Evolutionary conservation across 768 basidiomycete genomes (phyloP).

Genomic region (Macrolepiota albuminosa): DNA sequence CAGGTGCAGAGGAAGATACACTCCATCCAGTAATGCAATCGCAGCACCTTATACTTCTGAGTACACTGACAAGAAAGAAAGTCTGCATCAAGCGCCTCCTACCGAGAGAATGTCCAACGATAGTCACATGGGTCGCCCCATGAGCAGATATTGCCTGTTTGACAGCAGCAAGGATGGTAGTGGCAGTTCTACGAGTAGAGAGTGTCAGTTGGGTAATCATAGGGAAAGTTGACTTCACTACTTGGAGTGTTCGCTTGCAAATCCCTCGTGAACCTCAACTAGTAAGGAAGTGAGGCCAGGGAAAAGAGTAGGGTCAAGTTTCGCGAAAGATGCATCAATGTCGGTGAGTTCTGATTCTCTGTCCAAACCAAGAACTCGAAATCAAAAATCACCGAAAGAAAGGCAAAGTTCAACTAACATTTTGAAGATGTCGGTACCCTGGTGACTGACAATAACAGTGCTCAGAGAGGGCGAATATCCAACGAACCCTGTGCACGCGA

Average conservation of each 20-base stretch:
- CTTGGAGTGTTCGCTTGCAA: constrained; percentile 37
- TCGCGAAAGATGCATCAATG: constrained; percentile 24
- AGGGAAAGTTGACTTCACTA: constrained; percentile 12
- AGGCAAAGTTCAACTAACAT: constrained; percentile 22
- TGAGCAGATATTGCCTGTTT: constrained; percentile 28
- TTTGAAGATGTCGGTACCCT: constrained; percentile 34
- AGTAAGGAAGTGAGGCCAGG: constrained; percentile 34
- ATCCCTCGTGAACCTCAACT: constrained; percentile 41
- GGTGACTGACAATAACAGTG: constrained; percentile 38
- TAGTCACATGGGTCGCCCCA: constrained; percentile 31
- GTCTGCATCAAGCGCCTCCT: neutral
- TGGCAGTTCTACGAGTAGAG: constrained; percentile 31
- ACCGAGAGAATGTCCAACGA: constrained; percentile 46
- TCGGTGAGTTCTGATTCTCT: constrained; percentile 38
- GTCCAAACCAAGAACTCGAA: neutral
- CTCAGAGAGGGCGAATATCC: constrained; percentile 27
- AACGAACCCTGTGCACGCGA: constrained; percentile 13
- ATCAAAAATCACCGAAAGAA: neutral
- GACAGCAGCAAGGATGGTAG: constrained; percentile 37
- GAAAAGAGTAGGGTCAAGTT: constrained; percentile 35
- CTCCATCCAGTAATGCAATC: constrained; percentile 48
- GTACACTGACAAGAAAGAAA: neutral
- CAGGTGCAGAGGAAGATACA: constrained; percentile 51
- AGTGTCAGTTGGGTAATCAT: neutral
- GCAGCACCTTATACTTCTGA: constrained; percentile 36